Evolutionary conservation across 2,329 filamentous ascomycete genomes (phyloP), one percentile per base, ranked within the genome.

Genomic region (Xylariaceae sp.): DNA sequence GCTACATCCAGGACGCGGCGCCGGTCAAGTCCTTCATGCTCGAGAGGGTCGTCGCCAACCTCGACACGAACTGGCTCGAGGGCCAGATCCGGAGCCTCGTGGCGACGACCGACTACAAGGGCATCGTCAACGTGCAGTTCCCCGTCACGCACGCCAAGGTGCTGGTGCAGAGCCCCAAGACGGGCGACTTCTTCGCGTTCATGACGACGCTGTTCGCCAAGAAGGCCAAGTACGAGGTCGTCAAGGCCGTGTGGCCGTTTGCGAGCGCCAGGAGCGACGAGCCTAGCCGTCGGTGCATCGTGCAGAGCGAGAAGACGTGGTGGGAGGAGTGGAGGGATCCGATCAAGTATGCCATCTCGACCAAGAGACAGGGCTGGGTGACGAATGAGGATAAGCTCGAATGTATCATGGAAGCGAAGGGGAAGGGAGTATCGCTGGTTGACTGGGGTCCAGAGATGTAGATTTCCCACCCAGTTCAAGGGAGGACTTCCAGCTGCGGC

Each of bases 241-340:
- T 76, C 37, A 74, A 76, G 54, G 66, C 69, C 1, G 68, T 79
- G 1, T 80, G 76, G 76, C 76, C 75, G 3, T 79, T 77, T 59
- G 76, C 76, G 2, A 73, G 72, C 47, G 62, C 65, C 3, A 63
- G 56, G 52, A 69, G 60, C 49, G 73, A 63, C 30, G 72, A 72
- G 46, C 55, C 47, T n/a, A 68, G 56, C 11, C 65, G 71, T 37
- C 59, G 57, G 39, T 77, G 68, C 48, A 64, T 66, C 3, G 73
- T 79, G n/a, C 73, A 77, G 56, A 74, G 66, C 43, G 75, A 80
- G 57, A 73, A 76, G 53, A 65, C 64, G 2, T 79, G 76, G 75
- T 79, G 74, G 70, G 62, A 63, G 37, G 70, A 73, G 48, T 76
- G 72, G 72, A 68, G 60, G 41, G 67, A 71, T 44, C 62, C 66